Evolutionary conservation across 1,139 yeast genomes (phyloP), one percentile per base, ranked within the genome.

Genomic region (Yamadazyma oceani): DNA sequence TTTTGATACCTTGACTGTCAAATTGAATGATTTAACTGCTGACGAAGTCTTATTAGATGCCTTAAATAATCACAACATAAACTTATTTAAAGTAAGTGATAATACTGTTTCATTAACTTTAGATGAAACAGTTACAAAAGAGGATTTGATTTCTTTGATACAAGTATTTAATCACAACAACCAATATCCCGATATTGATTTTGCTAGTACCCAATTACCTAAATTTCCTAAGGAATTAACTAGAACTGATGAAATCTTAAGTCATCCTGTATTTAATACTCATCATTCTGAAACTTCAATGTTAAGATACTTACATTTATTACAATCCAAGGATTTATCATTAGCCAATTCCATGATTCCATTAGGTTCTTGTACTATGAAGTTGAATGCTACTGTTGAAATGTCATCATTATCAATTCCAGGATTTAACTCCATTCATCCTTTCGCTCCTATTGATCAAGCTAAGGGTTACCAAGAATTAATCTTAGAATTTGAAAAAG

Each of bases 311-410:
- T 71, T 92, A 54, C 94, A 88, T 58, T 76, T 78, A 46, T 72
- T 92, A 44, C 97, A 92, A 66, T 71, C 82, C 43, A 88, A 85
- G 65, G 98, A 92, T 66, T 72, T 92, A 48, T 90, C 97, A 0
- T 73, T 92, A 46, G 96, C 97, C 19, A 86, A 89, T 58, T 86
- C 97, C 11, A 92, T 92, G 98, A 92, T 92, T 46, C 95, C 97
- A 29, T 76, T 92, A 48, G 98, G 98, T 25, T 88, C 96, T 8
- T 92, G 98, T 70, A 92, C 98, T 25, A 92, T 92, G 98, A 92
- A 92, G 64, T 75, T 92, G 55, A 92, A 92, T 58, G 85, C 96
- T 37, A 90, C 97, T 2, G 95, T 89, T 12, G 94, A 88, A 62
- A 92, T 92, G 97, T 79, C 80, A 48, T 90, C 97, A 32, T 75